Evolutionary conservation across 768 basidiomycete species (phyloP).

Genomic region (Boletus reticuloceps): DNA sequence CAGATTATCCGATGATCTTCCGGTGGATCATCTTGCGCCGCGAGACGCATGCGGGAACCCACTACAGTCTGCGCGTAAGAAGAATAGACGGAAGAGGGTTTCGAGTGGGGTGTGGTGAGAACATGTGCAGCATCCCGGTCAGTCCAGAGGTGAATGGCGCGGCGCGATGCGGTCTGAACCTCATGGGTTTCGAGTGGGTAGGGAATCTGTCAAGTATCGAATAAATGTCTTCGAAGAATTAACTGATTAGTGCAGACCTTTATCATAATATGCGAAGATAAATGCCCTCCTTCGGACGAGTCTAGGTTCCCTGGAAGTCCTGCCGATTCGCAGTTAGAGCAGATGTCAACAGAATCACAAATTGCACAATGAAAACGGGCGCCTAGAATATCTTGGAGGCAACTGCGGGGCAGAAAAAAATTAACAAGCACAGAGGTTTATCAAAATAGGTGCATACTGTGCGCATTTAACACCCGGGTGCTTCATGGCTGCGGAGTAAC

Average conservation of each 20-base stretch:
- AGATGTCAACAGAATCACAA: conserved; percentile 83
- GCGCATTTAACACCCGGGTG: conserved; percentile 84
- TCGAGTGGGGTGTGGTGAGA: conserved; percentile 45
- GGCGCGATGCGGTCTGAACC: conserved; percentile 71
- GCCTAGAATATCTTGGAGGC: conserved; percentile 85
- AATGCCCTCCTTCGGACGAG: conserved; percentile 72
- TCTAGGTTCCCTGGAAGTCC: conserved; percentile 83
- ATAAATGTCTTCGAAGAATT: neutral
- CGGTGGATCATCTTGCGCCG: conserved; percentile 27
- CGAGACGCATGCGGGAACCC: conserved; percentile 42
- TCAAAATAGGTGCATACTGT: conserved; percentile 55
- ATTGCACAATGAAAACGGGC: conserved; percentile 92
- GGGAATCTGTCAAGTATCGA: conserved; percentile 60
- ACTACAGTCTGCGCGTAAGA: conserved; percentile 69
- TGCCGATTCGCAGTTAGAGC: conserved; percentile 83
- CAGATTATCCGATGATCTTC: conserved; percentile 62
- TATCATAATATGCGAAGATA: conserved; percentile 88
- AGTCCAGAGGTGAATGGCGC: conserved; percentile 74
- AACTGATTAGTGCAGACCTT: conserved; percentile 52
- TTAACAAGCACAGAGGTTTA: neutral
- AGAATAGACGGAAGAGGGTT: conserved; percentile 58
- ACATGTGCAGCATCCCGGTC: conserved; percentile 70
- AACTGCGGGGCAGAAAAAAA: conserved; percentile 44
- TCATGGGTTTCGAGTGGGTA: conserved; percentile 73
- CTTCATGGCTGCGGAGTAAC: conserved; percentile 50